Percentiles rank a stretch among this genome's conserved stretches.
These are phyloP conservation scores for Avena eriantha DNA, from an alignment of 176 grass and related monocot species.

Conservation along the genomic window DNA sequence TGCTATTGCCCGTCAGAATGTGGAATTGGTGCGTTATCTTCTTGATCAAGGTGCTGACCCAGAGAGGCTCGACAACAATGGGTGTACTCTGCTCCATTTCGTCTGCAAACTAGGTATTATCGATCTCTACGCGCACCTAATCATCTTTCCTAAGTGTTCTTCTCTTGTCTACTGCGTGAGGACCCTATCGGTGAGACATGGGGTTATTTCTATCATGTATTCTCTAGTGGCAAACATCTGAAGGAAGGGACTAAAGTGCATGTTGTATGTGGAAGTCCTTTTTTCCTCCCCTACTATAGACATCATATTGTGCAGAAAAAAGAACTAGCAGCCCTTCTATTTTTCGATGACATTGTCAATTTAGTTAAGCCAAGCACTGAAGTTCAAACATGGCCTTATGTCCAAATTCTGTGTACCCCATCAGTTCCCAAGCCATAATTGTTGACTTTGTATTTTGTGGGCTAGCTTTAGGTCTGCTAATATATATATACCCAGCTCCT, in stretches of 20 bases:
- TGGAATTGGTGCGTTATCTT: constrained; percentile 16
- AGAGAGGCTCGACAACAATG: neutral
- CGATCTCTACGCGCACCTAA: neutral
- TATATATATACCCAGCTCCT: neutral
- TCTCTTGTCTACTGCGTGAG: neutral
- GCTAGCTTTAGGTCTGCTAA: neutral
- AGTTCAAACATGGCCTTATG: neutral
- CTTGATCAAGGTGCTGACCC: constrained; percentile 43
- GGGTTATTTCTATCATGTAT: neutral
- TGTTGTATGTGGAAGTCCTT: neutral
- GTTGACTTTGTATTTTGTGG: neutral
- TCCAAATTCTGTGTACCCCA: neutral
- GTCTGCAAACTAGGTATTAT: constrained; percentile 25
- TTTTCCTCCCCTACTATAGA: neutral
- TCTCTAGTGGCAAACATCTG: neutral
- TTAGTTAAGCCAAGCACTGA: neutral
- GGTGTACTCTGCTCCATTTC: constrained; percentile 28
- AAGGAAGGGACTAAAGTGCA: neutral
- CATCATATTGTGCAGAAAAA: neutral
- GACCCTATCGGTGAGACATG: neutral
- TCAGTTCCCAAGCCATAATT: constrained; percentile 3
- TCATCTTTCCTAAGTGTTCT: neutral
- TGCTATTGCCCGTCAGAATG: neutral
- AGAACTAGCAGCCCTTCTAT: neutral
- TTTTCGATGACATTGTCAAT: neutral